Evolutionary conservation across 352 stramenopile species (phyloP), one percentile per base, ranked within the genome.

Genomic region (Globisporangium middletonii): DNA sequence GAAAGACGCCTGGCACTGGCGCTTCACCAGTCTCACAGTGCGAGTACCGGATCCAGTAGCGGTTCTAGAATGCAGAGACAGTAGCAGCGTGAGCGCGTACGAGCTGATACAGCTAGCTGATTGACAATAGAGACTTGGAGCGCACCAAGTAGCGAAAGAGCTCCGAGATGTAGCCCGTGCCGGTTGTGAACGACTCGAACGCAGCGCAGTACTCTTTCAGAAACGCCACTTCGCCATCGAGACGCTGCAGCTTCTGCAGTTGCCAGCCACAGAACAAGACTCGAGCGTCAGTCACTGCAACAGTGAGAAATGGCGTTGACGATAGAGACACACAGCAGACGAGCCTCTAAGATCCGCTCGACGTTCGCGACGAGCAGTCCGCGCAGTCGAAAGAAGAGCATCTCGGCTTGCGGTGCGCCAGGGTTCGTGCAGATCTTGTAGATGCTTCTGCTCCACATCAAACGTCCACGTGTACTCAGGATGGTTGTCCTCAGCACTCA

Each of bases 351-450:
- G 18, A 92, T 75, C 9, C 66, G 64, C 35, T 89, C 79, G 2
- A 93, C 77, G 41, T 90, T 84, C 18, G 70, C 69, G 19, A 88
- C 74, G 5, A 95, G 68, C 18, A 95, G 65, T 4, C 71, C 77
- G 45, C 81, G 74, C 33, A 95, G 51, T 7, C 84, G 75, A 49
- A 93, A 92, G 60, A 90, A 95, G 1, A 95, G 61, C 71, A 89
- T 80, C 50, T 95, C 85, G 0, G 81, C 85, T 49, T 95, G 85
- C 23, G 85, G 79, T 2, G 76, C 74, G 2, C 83, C 83, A 9
- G 83, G 85, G 50, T 89, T 92, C 8, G 85, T 95, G 52, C 85
- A 95, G 58, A 95, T 93, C 55, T 90, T 92, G 67, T 95, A 95
- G 57, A 95, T 89, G 28, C 81, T 79, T 41, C 80, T 92, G 42